Evolutionary conservation across 306 rosid species (phyloP).

Genomic region (Potentilla sterilis): DNA sequence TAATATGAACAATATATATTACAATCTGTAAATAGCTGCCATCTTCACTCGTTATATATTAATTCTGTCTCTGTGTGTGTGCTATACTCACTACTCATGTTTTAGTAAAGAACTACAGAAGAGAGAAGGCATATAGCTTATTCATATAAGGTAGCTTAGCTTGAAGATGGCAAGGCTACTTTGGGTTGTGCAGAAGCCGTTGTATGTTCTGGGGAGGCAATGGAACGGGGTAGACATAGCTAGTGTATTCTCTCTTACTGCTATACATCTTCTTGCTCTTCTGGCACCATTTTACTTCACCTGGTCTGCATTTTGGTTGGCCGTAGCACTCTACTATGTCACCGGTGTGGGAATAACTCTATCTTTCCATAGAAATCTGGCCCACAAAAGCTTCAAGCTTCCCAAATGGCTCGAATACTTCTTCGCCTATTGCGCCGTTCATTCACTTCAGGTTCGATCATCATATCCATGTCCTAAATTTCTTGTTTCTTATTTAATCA

Average conservation of each 20-base stretch:
- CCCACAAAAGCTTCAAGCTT: slow-evolving; percentile 79
- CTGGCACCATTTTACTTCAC: slow-evolving; percentile 74
- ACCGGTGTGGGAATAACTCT: slow-evolving; percentile 78
- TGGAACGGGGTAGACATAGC: slow-evolving; percentile 62
- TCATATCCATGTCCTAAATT: too few relatives aligned
- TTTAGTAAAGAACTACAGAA: background rate
- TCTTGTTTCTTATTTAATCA: too few relatives aligned
- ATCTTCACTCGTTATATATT: too few relatives aligned
- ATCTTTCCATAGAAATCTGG: slow-evolving; percentile 74
- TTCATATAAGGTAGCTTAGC: background rate
- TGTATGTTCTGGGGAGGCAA: slow-evolving; percentile 42
- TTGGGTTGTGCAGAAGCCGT: slow-evolving; percentile 7
- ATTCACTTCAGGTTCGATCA: too few relatives aligned
- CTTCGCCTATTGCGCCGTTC: slow-evolving; percentile 48
- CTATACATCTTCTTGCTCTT: slow-evolving; percentile 53
- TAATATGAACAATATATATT: too few relatives aligned
- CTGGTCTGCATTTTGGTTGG: slow-evolving; percentile 63
- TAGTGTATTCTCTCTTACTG: slow-evolving; percentile 50
- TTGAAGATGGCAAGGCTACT: background rate
- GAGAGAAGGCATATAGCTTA: background rate
- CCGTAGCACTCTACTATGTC: slow-evolving; percentile 49
- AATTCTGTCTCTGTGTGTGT: too few relatives aligned
- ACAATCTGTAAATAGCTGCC: too few relatives aligned
- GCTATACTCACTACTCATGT: too few relatives aligned
- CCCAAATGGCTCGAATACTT: slow-evolving; percentile 88